Percentiles rank a stretch among this genome's conserved stretches.
Evolutionary conservation across 148 eudicot genomes (phyloP).

Genomic region (Rhododendron vialii): DNA sequence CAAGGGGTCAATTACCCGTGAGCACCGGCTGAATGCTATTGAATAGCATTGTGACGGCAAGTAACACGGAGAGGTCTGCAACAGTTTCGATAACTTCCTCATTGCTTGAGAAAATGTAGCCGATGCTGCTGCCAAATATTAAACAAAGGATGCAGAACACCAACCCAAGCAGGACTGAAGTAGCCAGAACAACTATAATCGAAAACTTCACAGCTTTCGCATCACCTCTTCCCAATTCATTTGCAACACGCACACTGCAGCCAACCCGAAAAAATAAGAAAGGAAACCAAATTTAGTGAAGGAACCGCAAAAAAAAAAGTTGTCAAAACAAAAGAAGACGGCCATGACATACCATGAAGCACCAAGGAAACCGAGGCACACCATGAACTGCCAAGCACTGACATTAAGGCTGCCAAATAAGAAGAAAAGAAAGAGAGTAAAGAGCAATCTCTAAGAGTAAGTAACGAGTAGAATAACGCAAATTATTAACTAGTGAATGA

Average conservation of each 20-base stretch:
- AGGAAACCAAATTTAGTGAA: not conserved
- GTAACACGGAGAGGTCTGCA: slow-evolving; percentile 36
- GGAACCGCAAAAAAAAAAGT: not conserved
- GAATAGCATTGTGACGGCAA: slow-evolving; percentile 36
- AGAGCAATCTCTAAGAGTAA: not conserved
- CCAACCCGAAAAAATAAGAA: not conserved
- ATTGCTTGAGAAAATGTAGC: slow-evolving; percentile 35
- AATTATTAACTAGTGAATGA: not conserved
- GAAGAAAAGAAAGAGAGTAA: not conserved
- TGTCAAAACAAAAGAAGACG: not conserved
- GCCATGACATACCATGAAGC: slow-evolving; percentile 43
- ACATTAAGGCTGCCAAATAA: slow-evolving; percentile 53
- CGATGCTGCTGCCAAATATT: slow-evolving; percentile 21
- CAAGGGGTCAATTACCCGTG: slow-evolving; percentile 31
- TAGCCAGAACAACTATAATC: slow-evolving; percentile 48
- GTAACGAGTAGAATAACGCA: not conserved
- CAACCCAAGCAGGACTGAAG: slow-evolving; percentile 43
- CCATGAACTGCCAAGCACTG: slow-evolving; percentile 57
- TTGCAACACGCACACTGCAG: slow-evolving; percentile 62
- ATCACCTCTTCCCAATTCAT: slow-evolving; percentile 73
- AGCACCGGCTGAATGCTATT: slow-evolving; percentile 43
- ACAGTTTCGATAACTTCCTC: slow-evolving; percentile 34
- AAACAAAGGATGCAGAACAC: slow-evolving; percentile 35
- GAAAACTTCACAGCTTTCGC: slow-evolving; percentile 62
- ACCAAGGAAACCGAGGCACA: slow-evolving; percentile 65